A percentile compares a stretch with the other conserved stretches of the same genome.
Conservation (phyloP, 2,329 filamentous ascomycete genomes). For the Hyphodiscus sp. region DNA sequence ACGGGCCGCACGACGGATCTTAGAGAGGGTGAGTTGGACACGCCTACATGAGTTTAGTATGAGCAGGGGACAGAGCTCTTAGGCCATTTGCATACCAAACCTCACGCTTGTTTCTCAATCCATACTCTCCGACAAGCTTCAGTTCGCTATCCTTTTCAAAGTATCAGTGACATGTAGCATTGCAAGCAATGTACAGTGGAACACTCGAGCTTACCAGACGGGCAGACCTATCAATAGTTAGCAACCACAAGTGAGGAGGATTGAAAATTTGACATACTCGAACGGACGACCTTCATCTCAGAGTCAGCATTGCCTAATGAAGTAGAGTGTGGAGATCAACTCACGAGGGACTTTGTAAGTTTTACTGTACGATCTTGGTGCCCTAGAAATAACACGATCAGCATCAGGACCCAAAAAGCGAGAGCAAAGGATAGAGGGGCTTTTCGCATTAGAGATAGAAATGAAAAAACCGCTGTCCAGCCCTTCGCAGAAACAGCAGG, state of each 20-base stretch:
- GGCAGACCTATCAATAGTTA: conserved; percentile 62
- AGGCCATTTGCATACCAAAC: neutral
- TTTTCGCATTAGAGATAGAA: no score
- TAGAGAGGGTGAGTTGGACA: conserved; percentile 99
- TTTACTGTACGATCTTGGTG: conserved; percentile 24
- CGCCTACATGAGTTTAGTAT: no score
- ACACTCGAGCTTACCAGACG: conserved; percentile 83
- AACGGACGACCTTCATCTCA: conserved; percentile 98
- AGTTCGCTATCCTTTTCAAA: conserved; percentile 89
- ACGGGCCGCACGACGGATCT: conserved; percentile 99
- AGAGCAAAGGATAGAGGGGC: no score
- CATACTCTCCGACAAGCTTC: conserved; percentile 99
- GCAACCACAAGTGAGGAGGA: conserved; percentile 18
- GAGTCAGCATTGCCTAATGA: conserved; percentile 58
- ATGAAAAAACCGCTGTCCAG: no score
- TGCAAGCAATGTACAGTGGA: conserved; percentile 98
- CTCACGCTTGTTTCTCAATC: conserved; percentile 96
- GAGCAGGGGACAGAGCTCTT: no score
- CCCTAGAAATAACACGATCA: conserved; percentile 17
- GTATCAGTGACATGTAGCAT: conserved; percentile 91
- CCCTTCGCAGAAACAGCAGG: no score
- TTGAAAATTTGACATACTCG: conserved; percentile 42
- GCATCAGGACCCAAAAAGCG: no score
- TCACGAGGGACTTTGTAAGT: neutral
- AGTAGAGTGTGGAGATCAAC: neutral